Evolutionary conservation across 306 rosid genomes (phyloP), one percentile per base, ranked within the genome.

Genomic region (Acacia melanoxylon): DNA sequence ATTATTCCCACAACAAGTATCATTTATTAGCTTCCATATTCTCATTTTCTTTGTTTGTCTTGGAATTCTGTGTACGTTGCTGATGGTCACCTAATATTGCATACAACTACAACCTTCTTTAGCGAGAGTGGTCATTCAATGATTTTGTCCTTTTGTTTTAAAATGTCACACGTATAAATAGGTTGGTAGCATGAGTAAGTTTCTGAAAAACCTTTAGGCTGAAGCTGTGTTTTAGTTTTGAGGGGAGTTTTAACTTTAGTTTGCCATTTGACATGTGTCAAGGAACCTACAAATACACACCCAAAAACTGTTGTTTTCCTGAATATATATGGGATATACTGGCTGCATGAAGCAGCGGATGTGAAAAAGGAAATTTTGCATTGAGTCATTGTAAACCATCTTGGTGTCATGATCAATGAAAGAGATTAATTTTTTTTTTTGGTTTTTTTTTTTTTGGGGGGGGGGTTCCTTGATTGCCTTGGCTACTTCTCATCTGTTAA

Each of bases 1-100:
- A n/a, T n/a, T n/a, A n/a, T n/a, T n/a, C n/a, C n/a, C n/a, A n/a
- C n/a, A n/a, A n/a, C n/a, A n/a, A 62, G 33, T 61, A 62, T 33
- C 75, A n/a, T 82, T 37, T 27, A 19, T 52, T 51, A 12, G 27
- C 76, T 67, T 72, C 68, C 62, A 45, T 8, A 44, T 72, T 54
- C 68, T 74, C 19, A 33, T 75, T 83, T 63, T 71, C 61, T 40
- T 41, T 62, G 48, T 68, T 35, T 25, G 67, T 35, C n/a, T 78
- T 54, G 22, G 20, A 51, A 68, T 58, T 79, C 62, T 74, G 44
- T 35, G 40, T 19, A 65, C 19, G 29, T 33, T 74, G 67, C 48
- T 51, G 25, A 45, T 72, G 14, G 46, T 49, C 75, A 35, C 37
- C 63, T 46, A 24, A 70, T 72, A 82, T 63, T 44, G n/a, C 35